Evolutionary conservation across 1,284 basidiomycete species (phyloP).

Genomic region (Neolentinus lepideus): DNA sequence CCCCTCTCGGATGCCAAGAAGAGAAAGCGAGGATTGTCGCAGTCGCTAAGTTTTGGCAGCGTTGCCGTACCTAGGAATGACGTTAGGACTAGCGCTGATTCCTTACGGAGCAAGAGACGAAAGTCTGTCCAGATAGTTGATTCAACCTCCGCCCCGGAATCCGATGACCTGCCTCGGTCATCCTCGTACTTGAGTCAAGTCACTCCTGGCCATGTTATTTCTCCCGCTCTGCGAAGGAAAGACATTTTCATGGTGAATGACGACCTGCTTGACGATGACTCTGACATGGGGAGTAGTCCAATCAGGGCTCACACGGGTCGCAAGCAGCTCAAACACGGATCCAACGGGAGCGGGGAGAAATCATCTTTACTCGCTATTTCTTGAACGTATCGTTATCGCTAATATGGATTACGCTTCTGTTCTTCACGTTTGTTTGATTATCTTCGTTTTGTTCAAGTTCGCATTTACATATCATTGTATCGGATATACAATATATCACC

Average conservation of each 20-base stretch:
- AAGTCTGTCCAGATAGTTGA: not conserved
- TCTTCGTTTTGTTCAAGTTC: not conserved
- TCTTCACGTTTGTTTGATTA: not conserved
- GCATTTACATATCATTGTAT: not conserved
- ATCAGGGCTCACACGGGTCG: slow-evolving; percentile 18
- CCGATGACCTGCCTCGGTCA: slow-evolving; percentile 46
- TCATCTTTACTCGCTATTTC: too few relatives aligned
- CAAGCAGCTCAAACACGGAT: not conserved
- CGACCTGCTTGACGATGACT: slow-evolving; percentile 36
- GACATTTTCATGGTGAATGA: slow-evolving; percentile 17
- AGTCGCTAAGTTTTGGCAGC: not conserved
- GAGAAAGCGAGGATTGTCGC: not conserved
- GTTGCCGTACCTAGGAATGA: not conserved
- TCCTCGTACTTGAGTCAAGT: slow-evolving; percentile 45
- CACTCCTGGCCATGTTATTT: slow-evolving; percentile 60
- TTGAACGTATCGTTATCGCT: too few relatives aligned
- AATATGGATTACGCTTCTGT: too few relatives aligned
- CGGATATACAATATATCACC: not conserved
- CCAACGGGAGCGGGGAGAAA: not conserved
- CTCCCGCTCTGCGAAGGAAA: slow-evolving; percentile 38
- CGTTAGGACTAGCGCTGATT: not conserved
- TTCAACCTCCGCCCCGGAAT: slow-evolving; percentile 15
- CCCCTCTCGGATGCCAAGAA: slow-evolving; percentile 17
- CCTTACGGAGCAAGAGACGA: not conserved
- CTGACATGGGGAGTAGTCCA: slow-evolving; percentile 32